These are phyloP conservation scores for Aspergillus affinis DNA, from an alignment of 495 filamentous ascomycete species.

Conservation along the genomic window DNA sequence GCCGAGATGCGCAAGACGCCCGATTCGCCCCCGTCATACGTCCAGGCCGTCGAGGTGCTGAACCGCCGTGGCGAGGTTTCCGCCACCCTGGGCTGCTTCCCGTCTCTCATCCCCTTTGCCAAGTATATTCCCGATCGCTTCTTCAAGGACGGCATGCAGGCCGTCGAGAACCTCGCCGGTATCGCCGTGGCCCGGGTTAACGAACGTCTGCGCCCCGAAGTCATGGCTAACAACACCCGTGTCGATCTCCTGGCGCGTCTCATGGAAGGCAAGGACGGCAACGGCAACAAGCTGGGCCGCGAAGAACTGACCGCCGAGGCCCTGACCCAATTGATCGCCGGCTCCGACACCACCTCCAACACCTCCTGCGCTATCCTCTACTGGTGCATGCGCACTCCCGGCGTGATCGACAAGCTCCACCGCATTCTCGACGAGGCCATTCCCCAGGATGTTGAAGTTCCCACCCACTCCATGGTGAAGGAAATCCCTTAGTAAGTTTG, in stretches of 20 bases:
- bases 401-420: slow-evolving; percentile 70
- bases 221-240: slow-evolving; percentile 54
- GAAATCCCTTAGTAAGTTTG: slow-evolving; percentile 67
- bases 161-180: slow-evolving; percentile 52
- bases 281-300: slow-evolving; percentile 68
- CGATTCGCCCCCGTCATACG: slow-evolving; percentile 44
- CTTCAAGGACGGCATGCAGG: slow-evolving; percentile 49
- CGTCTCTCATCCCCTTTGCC: slow-evolving; percentile 48
- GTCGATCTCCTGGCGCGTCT: slow-evolving; percentile 79
- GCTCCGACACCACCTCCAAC: slow-evolving; percentile 87
- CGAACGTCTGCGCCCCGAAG: slow-evolving; percentile 65
- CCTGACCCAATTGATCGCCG: slow-evolving; percentile 86
- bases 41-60: slow-evolving; percentile 53
- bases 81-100: slow-evolving; percentile 48
- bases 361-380: slow-evolving; percentile 84
- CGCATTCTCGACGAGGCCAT: slow-evolving; percentile 69
- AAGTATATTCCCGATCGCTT: slow-evolving; percentile 54
- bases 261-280: slow-evolving; percentile 84
- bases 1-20: slow-evolving; percentile 57
- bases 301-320: slow-evolving; percentile 87
- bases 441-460: slow-evolving; percentile 59
- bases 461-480: slow-evolving; percentile 67
- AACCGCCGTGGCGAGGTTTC: slow-evolving; percentile 57
- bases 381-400: slow-evolving; percentile 67
- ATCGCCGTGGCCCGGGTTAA: slow-evolving; percentile 80